phyloP scores from a whole-genome alignment of 768 basidiomycete species.

The Tulasnella sp. region DNA sequence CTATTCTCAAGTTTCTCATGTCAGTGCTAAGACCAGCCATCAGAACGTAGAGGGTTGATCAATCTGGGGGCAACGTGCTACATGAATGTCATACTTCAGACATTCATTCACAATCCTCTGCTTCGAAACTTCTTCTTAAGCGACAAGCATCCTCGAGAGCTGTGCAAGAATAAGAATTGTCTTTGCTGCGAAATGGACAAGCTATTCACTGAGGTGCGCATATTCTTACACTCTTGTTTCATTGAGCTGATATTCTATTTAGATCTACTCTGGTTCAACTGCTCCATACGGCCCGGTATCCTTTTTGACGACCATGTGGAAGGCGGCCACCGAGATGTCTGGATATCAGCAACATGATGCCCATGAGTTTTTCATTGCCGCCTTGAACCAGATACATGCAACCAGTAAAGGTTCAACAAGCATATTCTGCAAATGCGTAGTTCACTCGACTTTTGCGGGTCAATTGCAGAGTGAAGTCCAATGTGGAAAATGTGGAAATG shows the following conservation, averaged over 20 bases:
- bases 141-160: conserved; percentile 69
- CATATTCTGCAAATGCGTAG: conserved; percentile 75
- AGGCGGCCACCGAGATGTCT: conserved; percentile 59
- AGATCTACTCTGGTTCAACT: conserved; percentile 37
- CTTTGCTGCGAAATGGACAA: conserved; percentile 91
- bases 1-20: background rate
- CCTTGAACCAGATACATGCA: conserved; percentile 72
- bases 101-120: conserved; percentile 78
- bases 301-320: conserved; percentile 76
- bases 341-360: conserved; percentile 94
- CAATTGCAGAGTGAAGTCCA: conserved; percentile 77
- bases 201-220: conserved; percentile 53
- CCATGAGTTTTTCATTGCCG: conserved; percentile 74
- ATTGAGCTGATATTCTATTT: conserved; percentile 1
- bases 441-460: conserved; percentile 83
- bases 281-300: conserved; percentile 67
- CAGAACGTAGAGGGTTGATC: conserved; percentile 64
- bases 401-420: conserved; percentile 46
- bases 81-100: conserved; percentile 82
- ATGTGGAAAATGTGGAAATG: conserved; percentile 72
- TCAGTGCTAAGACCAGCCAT: background rate
- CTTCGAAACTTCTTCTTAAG: conserved; percentile 79
- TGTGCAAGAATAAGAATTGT: conserved; percentile 59
- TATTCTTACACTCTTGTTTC: background rate
- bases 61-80: conserved; percentile 93